Evolutionary conservation across 108 stramenopile species (phyloP), one percentile per base, ranked within the genome.

Genomic region (Cylindrotheca closterium): DNA sequence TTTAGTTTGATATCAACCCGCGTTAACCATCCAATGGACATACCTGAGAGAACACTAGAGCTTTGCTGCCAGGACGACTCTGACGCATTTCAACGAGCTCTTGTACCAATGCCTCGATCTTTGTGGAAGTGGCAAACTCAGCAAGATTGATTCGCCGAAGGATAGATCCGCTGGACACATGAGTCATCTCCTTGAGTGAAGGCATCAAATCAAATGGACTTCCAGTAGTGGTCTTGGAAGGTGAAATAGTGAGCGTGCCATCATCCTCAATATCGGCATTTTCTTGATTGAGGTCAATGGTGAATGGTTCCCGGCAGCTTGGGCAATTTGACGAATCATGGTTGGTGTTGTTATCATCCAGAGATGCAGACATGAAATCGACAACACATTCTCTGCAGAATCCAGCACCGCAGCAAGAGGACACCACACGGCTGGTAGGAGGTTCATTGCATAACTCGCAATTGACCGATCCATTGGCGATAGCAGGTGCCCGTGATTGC

Each of bases 101-200:
- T 66, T 96, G 69, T 29, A 96, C 82, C 25, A 99, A 61, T 0
- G 97, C 97, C 79, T 99, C 97, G 65, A 99, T 90, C 68, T 99
- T 99, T 0, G 89, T 88, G 19, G 92, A 94, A 21, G 96, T 95
- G 28, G 95, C 87, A 72, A 98, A 99, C 60, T 97, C 92, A 15
- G 79, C 79, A 15, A 98, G 70, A 67, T 99, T 89, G 56, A 99
- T 97, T 3, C 91, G 82, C 23, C 96, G 77, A 22, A 99, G 65
- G 55, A 99, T 96, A 3, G 88, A 90, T 7, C 86, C 84, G 0
- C 87, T 84, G 1, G 78, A 62, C 30, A 88, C 91, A 70, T 94
- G 85, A 25, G 70, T 62, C 51, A 93, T 62, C 23, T 91, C 85
- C 63, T 88, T 89, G 51, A 93, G 70, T n/a, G 88, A 82, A 17